These are phyloP conservation scores for Schizopora paradoxa DNA, from an alignment of 1,284 basidiomycete species.

Conservation along the genomic window DNA sequence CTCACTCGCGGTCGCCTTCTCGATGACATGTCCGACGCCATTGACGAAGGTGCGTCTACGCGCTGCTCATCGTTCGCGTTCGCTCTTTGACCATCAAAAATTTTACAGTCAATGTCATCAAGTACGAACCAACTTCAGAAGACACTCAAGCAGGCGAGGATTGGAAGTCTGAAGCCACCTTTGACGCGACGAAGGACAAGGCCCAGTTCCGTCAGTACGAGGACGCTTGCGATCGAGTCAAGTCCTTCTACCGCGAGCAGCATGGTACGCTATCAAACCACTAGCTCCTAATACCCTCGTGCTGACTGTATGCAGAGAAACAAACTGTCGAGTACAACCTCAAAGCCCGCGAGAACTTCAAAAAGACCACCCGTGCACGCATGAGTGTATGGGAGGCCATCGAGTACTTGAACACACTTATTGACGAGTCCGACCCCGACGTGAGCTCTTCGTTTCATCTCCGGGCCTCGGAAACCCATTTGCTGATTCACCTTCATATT, in stretches of 20 bases:
- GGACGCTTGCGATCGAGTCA: slow-evolving; percentile 82
- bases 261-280: slow-evolving; percentile 47
- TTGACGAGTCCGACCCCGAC: slow-evolving; percentile 87
- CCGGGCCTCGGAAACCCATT: neutral
- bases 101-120: slow-evolving; percentile 60
- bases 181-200: slow-evolving; percentile 79
- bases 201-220: slow-evolving; percentile 66
- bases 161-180: slow-evolving; percentile 59
- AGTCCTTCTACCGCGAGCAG: slow-evolving; percentile 84
- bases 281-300: neutral
- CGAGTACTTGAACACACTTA: slow-evolving; percentile 81
- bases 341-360: slow-evolving; percentile 68
- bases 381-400: slow-evolving; percentile 89
- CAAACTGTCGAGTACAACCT: slow-evolving; percentile 86
- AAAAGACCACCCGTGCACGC: slow-evolving; percentile 54
- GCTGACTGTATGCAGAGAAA: slow-evolving; percentile 48
- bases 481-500: slow-evolving; percentile 9
- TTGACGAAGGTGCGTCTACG: slow-evolving; percentile 59
- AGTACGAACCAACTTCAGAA: slow-evolving; percentile 39
- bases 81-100: neutral
- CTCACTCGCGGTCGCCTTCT: slow-evolving; percentile 34
- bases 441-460: slow-evolving; percentile 35
- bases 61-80: neutral
- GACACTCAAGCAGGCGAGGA: slow-evolving; percentile 17
- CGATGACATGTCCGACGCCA: slow-evolving; percentile 66